phyloP scores from a whole-genome alignment of 176 grass and related monocot species.

The Aegilops tauschii region DNA sequence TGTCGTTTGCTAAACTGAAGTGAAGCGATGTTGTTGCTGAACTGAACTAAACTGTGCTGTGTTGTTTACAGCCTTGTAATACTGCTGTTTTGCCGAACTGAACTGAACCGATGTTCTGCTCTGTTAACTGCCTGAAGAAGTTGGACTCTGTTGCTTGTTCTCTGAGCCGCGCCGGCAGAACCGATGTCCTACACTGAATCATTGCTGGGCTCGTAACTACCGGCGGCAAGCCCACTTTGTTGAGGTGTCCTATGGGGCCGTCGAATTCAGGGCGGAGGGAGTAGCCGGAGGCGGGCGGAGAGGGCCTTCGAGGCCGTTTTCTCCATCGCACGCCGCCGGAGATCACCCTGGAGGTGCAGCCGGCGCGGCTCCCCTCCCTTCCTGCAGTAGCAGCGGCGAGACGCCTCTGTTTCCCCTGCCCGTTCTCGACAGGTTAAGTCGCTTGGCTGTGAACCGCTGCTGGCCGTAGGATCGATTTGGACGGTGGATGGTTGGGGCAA shows the following conservation, averaged over 20 bases:
- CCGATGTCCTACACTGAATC: neutral
- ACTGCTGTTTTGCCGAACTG: neutral
- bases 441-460: neutral
- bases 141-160: neutral
- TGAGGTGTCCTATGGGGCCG: neutral
- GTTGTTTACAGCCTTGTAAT: no score
- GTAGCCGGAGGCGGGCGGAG: neutral
- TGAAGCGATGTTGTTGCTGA: neutral
- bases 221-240: neutral
- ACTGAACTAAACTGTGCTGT: neutral
- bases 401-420: neutral
- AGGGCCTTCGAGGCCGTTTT: neutral
- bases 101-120: neutral
- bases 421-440: neutral
- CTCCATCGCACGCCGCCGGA: neutral
- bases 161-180: no score
- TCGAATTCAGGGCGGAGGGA: neutral
- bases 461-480: neutral
- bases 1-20: neutral
- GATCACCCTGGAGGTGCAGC: neutral
- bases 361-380: no score
- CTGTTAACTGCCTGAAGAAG: neutral
- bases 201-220: neutral
- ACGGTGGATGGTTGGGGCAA: neutral
- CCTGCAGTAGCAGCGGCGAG: no score